Evolutionary conservation across 768 basidiomycete genomes (phyloP).

Genomic region (Rhizopogon vinicolor): DNA sequence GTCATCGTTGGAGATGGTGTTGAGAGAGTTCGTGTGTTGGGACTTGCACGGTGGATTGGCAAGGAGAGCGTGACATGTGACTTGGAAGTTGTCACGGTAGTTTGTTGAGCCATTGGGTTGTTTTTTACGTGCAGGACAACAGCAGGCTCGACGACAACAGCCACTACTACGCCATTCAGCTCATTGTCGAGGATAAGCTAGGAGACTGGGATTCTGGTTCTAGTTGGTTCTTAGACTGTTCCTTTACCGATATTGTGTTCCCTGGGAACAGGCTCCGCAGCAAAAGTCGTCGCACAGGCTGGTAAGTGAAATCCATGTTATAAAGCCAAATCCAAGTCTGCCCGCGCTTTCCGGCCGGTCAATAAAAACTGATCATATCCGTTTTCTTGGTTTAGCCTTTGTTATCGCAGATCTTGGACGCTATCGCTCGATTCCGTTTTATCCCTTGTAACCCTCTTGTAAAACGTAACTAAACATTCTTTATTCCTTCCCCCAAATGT

Average conservation of each 20-base stretch:
- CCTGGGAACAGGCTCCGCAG: conserved; percentile 20
- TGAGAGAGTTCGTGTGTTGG: background rate
- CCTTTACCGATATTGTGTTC: conserved; percentile 6
- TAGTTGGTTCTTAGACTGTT: background rate
- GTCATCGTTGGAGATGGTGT: conserved; percentile 3
- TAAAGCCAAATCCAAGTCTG: conserved; percentile 2
- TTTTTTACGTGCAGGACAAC: conserved; percentile 2
- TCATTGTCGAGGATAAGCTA: background rate
- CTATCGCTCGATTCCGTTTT: conserved; percentile 7
- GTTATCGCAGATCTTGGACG: conserved; percentile 14
- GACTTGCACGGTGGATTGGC: too few species aligned
- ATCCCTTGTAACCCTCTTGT: background rate
- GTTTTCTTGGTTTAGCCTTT: conserved; percentile 7
- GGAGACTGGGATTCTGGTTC: background rate
- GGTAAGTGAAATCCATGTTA: conserved; percentile 5
- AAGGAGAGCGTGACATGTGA: conserved; percentile 24
- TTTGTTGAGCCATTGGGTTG: conserved; percentile 3
- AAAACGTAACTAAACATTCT: conserved; percentile 10
- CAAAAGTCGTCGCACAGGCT: conserved; percentile 10
- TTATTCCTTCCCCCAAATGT: background rate
- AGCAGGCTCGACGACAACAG: conserved; percentile 2
- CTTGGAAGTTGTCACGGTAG: conserved; percentile 15
- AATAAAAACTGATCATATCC: conserved; percentile 9
- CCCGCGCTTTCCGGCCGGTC: conserved; percentile 10
- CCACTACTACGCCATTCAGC: background rate